phyloP scores from a whole-genome alignment of 2,329 filamentous ascomycete genomes.

The Penicillium sp. region DNA sequence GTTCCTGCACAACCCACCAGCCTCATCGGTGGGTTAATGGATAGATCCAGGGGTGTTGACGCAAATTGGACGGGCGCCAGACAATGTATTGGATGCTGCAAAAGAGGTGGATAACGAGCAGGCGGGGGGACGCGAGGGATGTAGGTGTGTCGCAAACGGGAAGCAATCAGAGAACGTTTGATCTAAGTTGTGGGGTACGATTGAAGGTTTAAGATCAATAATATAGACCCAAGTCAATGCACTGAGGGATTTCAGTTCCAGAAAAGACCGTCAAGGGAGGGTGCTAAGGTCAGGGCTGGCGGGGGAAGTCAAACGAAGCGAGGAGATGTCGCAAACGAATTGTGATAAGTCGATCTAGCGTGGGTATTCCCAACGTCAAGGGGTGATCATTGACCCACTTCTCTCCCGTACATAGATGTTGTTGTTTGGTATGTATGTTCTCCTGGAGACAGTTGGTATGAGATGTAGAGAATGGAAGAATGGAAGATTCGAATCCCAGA shows the following conservation, averaged over 20 bases:
- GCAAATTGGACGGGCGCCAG: constrained; percentile 15
- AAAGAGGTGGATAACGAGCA: constrained; percentile 5
- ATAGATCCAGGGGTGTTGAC: constrained; percentile 4
- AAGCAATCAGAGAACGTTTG: constrained; percentile 13
- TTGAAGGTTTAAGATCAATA: constrained; percentile 10
- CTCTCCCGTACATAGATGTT: neutral
- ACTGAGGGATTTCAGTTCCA: neutral
- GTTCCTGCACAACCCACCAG: constrained; percentile 14
- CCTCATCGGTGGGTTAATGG: constrained; percentile 19
- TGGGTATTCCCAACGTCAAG: neutral
- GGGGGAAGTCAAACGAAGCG: constrained; percentile 7
- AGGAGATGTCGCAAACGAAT: constrained; percentile 14
- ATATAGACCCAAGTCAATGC: constrained; percentile 7
- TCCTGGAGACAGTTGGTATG: neutral
- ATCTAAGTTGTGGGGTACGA: constrained; percentile 15
- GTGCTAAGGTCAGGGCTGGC: neutral
- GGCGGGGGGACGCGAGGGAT: constrained; percentile 24
- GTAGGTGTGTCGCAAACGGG: constrained; percentile 11
- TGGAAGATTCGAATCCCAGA: constrained; percentile 12
- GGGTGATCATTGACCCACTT: constrained; percentile 2
- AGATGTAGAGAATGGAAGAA: constrained; percentile 13
- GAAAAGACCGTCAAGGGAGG: constrained; percentile 3
- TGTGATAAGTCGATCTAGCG: constrained; percentile 12
- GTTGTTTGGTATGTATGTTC: constrained; percentile 6
- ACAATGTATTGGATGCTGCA: constrained; percentile 18